Conservation (phyloP, 257 asterid genomes). For the Hygrophila difformis region DNA sequence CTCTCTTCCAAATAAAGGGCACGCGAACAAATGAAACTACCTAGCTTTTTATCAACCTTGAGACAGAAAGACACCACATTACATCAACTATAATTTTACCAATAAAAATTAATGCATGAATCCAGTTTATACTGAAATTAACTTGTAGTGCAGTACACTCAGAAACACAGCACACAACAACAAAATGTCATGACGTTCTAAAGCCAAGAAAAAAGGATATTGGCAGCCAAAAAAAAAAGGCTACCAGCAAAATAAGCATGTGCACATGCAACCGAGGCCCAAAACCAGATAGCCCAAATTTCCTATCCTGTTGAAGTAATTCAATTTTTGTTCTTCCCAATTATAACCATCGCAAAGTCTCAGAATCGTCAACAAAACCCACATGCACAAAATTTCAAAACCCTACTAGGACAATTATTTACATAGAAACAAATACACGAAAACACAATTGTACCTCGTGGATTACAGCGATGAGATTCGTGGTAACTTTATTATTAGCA, state of each 20-base stretch:
- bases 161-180: neutral
- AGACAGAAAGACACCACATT: too few species aligned
- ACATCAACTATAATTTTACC: too few species aligned
- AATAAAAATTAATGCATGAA: neutral
- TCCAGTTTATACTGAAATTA: neutral
- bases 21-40: too few species aligned
- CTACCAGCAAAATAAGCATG: too few species aligned
- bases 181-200: neutral
- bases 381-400: slow-evolving; percentile 18
- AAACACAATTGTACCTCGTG: slow-evolving; percentile 28
- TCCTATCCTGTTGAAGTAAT: too few species aligned
- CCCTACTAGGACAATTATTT: neutral
- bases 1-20: too few species aligned
- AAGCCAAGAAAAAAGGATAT: neutral
- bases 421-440: slow-evolving; percentile 1
- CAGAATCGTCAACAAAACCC: slow-evolving; percentile 3
- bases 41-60: too few species aligned
- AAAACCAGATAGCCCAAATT: too few species aligned
- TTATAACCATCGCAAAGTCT: too few species aligned
- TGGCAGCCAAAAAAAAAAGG: too few species aligned
- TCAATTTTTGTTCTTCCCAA: too few species aligned
- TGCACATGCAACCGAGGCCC: too few species aligned
- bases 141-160: neutral
- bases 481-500: slow-evolving; percentile 47
- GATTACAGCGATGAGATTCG: slow-evolving; percentile 40